A percentile compares a stretch with the other conserved stretches of the same genome.
Evolutionary conservation across 345 rosid genomes (phyloP).

Genomic region (Zanthoxylum bungeanum): DNA sequence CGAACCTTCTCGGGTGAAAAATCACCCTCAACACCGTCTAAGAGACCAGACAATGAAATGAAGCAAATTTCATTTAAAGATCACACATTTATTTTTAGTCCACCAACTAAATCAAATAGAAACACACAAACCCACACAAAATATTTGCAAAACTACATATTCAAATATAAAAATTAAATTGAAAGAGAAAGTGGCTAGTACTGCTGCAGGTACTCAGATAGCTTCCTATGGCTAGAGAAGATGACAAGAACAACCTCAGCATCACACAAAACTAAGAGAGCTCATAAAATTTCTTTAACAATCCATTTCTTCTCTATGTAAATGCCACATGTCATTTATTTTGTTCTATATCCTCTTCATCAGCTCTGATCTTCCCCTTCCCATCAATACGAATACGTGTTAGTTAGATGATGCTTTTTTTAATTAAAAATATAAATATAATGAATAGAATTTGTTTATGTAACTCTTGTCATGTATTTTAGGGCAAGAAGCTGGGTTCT

Average conservation of each 20-base stretch:
- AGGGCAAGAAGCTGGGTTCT: slow-evolving; percentile 26
- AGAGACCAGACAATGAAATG: neutral
- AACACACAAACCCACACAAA: neutral
- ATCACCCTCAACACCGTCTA: too few relatives aligned
- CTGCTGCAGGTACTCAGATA: slow-evolving; percentile 60
- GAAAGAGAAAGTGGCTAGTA: slow-evolving; percentile 17
- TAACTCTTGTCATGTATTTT: slow-evolving; percentile 11
- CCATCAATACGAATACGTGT: slow-evolving; percentile 24
- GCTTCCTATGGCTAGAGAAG: slow-evolving; percentile 69
- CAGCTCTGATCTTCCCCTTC: slow-evolving; percentile 61
- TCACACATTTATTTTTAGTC: neutral
- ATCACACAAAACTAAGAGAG: slow-evolving; percentile 47
- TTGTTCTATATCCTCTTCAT: slow-evolving; percentile 72
- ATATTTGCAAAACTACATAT: neutral
- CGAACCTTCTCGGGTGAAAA: too few relatives aligned
- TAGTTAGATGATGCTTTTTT: neutral
- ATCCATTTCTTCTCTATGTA: slow-evolving; percentile 49
- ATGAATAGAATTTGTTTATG: neutral
- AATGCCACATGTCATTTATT: slow-evolving; percentile 48
- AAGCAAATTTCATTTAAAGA: neutral
- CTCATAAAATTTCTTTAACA: slow-evolving; percentile 50
- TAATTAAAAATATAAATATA: neutral
- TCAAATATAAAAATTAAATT: neutral
- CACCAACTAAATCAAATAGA: neutral
- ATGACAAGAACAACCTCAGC: slow-evolving; percentile 59